Base-by-base conservation (phyloP, 805 yeast genomes). In the Pichia deserticola region DNA sequence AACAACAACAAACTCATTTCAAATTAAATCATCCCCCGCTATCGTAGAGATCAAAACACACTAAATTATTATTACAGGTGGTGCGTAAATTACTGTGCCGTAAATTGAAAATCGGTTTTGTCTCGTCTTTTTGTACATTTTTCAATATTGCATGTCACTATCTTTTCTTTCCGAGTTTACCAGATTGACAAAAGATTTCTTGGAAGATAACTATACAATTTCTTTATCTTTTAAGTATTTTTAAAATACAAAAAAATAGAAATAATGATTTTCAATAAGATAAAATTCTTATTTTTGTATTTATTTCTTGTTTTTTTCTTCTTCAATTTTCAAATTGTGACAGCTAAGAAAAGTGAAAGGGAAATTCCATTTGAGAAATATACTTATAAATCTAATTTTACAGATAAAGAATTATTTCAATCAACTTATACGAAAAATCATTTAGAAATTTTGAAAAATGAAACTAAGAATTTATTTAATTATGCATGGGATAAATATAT, bases 401-500 rank as follows among this genome's bases (percentile, higher is more conserved):
- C 61, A 5, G 60, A 63, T 30, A 44, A 45, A 0, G 53, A 59
- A 44, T 38, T 63, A 7, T 60, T 48, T 36, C 58, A 56, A 15
- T 63, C 68, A 1, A 56, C 64, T 20, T 66, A 58, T 47, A 60
- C 64, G 1, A 42, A 39, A 10, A 13, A 44, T 2, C 69, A 66
- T 48, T 47, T 65, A 10, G 33, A 47, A 1, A 20, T 44, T 7
- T 50, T 67, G 20, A 65, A 66, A 55, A 60, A 70, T 12, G 79
- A 81, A 53, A 78, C 92, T 0, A 68, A 63, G 49, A 59, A 64
- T 2, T 69, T 89, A 35, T 88, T 90, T 57, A 66, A 79, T 49
- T 92, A 85, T 65, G 93, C 86, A 0, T 86, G 92, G 85, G 60
- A 72, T 47, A 74, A 82, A 10, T 90, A 90, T 63, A 70, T 85